These are phyloP conservation scores for Cornus florida DNA, from an alignment of 148 eudicot species.

Conservation along the genomic window DNA sequence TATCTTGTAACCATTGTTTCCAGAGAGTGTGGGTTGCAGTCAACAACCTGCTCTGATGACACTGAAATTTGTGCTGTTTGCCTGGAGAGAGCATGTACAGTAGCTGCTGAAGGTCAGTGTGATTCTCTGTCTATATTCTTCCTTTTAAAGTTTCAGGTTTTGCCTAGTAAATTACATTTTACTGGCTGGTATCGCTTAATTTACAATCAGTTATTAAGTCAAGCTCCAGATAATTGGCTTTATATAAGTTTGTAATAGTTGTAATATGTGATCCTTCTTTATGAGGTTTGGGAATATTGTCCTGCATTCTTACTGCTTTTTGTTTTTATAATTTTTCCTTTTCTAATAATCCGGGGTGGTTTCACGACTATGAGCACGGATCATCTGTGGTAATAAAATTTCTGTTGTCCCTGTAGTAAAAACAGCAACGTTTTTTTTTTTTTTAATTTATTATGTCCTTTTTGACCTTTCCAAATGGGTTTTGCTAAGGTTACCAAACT, in stretches of 20 bases:
- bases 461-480: too few relatives aligned
- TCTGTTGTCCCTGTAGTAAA: too few relatives aligned
- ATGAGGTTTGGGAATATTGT: too few relatives aligned
- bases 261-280: too few relatives aligned
- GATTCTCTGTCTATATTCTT: background rate
- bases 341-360: background rate
- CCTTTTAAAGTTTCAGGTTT: background rate
- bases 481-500: too few relatives aligned
- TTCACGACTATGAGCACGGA: background rate
- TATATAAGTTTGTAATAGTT: too few relatives aligned
- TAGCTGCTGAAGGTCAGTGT: constrained; percentile 87
- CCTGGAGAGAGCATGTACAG: constrained; percentile 87
- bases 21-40: constrained; percentile 86
- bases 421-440: too few relatives aligned
- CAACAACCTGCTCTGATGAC: constrained; percentile 60
- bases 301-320: too few relatives aligned
- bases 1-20: constrained; percentile 13
- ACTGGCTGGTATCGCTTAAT: background rate
- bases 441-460: too few relatives aligned
- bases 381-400: too few relatives aligned
- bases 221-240: background rate
- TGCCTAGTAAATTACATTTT: background rate
- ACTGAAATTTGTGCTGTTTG: constrained; percentile 90
- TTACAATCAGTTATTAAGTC: background rate
- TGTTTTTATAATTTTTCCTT: too few relatives aligned